Base-by-base conservation (phyloP, 2,329 filamentous ascomycete genomes). In the Cylindrodendrum hubeiense region DNA sequence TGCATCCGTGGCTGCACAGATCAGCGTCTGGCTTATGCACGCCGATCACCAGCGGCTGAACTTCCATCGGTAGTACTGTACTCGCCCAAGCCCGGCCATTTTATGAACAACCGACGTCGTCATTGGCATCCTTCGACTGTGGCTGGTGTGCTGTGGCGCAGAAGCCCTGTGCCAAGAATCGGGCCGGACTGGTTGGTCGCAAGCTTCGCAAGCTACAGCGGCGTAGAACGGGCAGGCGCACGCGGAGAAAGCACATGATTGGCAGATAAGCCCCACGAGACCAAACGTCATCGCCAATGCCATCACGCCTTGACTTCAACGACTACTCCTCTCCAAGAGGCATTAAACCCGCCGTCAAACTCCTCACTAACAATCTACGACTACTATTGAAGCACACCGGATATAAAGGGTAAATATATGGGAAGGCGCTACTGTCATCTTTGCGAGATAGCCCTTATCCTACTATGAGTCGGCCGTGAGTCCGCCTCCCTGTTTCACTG, bases 391-490 rank as follows among this genome's bases (percentile, higher is more conserved):
- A 28, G 8, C 39, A 28, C 44, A 44, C 37, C 10, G 56, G n/a
- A 30, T 50, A 7, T 44, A 28, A 44, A 26, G 37, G 37, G 13
- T 26, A 34, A 49, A 5, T 9, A 53, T 30, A 49, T 60, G 50
- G 43, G 67, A 59, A 5, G 28, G 13, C 34, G 30, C 30, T 26
- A n/a, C 15, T 22, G 22, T 22, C 56, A 24, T 51, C 17, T 19
- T 49, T 12, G 17, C 51, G 37, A 70, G 55, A 62, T 51, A 66
- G 65, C 57, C 39, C n/a, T 55, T 21, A 37, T 58, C 46, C 60
- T 57, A 65, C 17, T 49, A 74, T 74, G 72, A 74, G 52, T 53
- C 64, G 60, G 61, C 51, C 67, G 72, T 74, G 66, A 74, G 72
- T 74, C 24, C 58, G 24, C 49, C 44, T 60, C 58, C 65, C 65